These are phyloP conservation scores for Camelina hispida DNA, from an alignment of 345 rosid species.

Conservation along the genomic window DNA sequence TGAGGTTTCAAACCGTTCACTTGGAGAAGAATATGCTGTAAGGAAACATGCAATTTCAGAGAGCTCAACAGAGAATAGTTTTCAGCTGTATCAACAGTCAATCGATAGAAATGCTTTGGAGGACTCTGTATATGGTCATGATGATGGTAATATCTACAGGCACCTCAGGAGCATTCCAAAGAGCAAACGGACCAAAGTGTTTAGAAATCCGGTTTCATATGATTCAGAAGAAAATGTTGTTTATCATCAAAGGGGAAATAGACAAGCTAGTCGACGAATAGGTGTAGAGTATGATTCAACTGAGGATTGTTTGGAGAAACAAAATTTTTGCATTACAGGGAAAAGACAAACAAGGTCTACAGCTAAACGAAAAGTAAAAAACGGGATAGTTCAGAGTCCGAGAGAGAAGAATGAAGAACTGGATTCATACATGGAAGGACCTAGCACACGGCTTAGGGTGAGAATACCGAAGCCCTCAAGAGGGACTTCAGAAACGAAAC, in stretches of 20 bases:
- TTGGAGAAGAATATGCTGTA: slow-evolving; percentile 48
- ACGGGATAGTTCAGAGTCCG: slow-evolving; percentile 36
- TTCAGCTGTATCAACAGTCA: slow-evolving; percentile 41
- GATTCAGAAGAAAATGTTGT: slow-evolving; percentile 45
- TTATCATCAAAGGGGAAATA: slow-evolving; percentile 34
- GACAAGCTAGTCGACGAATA: slow-evolving; percentile 38
- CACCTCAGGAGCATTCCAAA: slow-evolving; percentile 51
- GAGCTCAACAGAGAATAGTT: slow-evolving; percentile 51
- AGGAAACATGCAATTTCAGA: slow-evolving; percentile 57
- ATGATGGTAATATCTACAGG: slow-evolving; percentile 46
- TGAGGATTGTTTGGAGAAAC: slow-evolving; percentile 40
- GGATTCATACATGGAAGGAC: slow-evolving; percentile 59
- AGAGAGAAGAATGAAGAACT: slow-evolving; percentile 51
- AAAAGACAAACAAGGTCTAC: slow-evolving; percentile 37
- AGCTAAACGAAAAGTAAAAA: slow-evolving; percentile 46
- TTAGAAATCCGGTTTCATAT: slow-evolving; percentile 48
- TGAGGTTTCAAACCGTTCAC: slow-evolving; percentile 60
- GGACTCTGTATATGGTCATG: slow-evolving; percentile 42
- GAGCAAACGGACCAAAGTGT: slow-evolving; percentile 47
- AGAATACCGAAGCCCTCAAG: slow-evolving; percentile 57
- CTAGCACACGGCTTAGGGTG: slow-evolving; percentile 77
- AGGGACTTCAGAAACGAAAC: slow-evolving; percentile 49
- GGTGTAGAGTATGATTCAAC: slow-evolving; percentile 51
- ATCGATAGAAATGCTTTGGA: slow-evolving; percentile 35
- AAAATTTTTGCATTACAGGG: slow-evolving; percentile 3